phyloP scores from a whole-genome alignment of 495 filamentous ascomycete genomes.

The Amorphotheca resinae region DNA sequence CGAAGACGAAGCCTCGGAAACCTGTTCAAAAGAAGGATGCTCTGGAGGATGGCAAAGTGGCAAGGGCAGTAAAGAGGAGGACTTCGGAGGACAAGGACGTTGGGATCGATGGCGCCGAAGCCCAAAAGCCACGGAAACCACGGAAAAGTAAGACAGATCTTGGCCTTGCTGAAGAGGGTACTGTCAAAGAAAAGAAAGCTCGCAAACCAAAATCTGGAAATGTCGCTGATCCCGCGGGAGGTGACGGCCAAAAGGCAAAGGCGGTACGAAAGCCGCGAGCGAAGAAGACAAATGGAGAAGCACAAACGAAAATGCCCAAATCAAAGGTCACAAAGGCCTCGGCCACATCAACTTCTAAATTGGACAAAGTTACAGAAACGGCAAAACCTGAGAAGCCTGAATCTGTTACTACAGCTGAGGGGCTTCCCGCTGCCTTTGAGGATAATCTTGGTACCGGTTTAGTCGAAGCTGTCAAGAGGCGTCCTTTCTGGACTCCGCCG shows the following conservation, averaged over 20 bases:
- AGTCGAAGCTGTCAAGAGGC: conserved; percentile 37
- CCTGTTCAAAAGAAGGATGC: conserved; percentile 11
- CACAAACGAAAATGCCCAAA: conserved; percentile 23
- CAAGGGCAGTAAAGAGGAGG: conserved; percentile 13
- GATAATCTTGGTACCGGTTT: conserved; percentile 20
- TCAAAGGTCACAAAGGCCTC: conserved; percentile 25
- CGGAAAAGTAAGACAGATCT: conserved; percentile 15
- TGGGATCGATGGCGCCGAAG: conserved; percentile 10
- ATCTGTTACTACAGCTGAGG: not conserved
- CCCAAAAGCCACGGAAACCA: conserved; percentile 26
- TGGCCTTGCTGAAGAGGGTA: not conserved
- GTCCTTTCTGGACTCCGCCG: conserved; percentile 49
- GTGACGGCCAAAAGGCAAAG: conserved; percentile 21
- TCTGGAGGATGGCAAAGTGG: not conserved
- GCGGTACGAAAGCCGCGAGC: conserved; percentile 25
- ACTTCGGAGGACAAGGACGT: conserved; percentile 8
- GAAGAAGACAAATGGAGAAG: conserved; percentile 14
- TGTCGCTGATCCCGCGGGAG: conserved; percentile 4
- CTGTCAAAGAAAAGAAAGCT: conserved; percentile 12
- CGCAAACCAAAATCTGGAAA: conserved; percentile 18
- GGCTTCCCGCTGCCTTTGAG: conserved; percentile 4
- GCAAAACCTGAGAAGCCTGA: not conserved
- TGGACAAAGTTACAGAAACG: not conserved
- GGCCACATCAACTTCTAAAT: not conserved
- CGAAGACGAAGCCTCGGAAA: conserved; percentile 2